Conservation (phyloP, 192 early-diverging fungal species). For the Bifiguratus adelaidae region DNA sequence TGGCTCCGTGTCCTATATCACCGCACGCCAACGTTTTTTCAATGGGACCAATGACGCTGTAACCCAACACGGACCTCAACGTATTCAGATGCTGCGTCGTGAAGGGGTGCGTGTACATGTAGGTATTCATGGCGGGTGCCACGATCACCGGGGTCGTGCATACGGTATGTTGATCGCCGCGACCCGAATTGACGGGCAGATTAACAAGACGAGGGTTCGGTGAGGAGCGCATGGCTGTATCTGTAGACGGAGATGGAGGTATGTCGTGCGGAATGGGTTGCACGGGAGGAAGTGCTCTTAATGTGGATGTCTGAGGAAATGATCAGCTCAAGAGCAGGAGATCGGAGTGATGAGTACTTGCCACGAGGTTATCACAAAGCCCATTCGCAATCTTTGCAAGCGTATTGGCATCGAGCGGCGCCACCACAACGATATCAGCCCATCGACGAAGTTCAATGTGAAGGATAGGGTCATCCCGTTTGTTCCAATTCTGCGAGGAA, state of each 20-base stretch:
- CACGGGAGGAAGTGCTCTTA: not conserved
- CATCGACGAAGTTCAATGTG: constrained; percentile 95
- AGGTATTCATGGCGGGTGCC: constrained; percentile 95
- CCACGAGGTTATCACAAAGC: constrained; percentile 87
- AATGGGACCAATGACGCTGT: constrained; percentile 65
- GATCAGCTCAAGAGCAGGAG: not conserved
- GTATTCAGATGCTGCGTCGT: constrained; percentile 58
- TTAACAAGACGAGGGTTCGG: too few species aligned
- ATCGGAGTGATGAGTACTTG: constrained; percentile 9
- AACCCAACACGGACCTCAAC: constrained; percentile 41
- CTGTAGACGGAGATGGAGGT: not conserved
- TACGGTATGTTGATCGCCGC: too few species aligned
- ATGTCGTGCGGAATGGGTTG: not conserved
- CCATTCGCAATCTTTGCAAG: constrained; percentile 85
- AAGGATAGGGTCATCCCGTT: constrained; percentile 81
- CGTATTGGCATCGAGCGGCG: constrained; percentile 91
- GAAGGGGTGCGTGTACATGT: constrained; percentile 93
- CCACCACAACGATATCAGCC: constrained; percentile 85
- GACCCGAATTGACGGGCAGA: too few species aligned
- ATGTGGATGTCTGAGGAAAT: not conserved
- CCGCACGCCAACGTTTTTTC: constrained; percentile 86
- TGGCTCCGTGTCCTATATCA: too few species aligned
- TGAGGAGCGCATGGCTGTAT: too few species aligned
- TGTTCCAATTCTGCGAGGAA: constrained; percentile 52
- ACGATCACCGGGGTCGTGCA: constrained; percentile 59